Percentiles rank a stretch among this genome's conserved stretches.
phyloP scores from a whole-genome alignment of 73 alveolate species.

The Durusdinium trenchii region DNA sequence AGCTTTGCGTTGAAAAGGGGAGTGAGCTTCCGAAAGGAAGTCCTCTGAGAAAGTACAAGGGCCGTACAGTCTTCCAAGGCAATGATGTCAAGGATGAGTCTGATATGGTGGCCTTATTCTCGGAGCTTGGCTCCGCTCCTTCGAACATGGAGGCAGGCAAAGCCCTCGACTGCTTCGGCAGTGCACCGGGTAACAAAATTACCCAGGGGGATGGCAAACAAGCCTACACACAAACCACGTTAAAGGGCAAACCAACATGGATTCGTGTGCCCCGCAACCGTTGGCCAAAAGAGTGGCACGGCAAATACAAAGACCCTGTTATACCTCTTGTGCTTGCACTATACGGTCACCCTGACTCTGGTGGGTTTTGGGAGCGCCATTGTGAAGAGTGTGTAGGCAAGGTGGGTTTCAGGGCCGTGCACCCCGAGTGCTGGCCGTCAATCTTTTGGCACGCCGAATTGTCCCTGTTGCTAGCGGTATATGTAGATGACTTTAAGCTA shows the following conservation, averaged over 20 bases:
- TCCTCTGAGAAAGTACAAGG: no score
- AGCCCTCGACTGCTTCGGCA: no score
- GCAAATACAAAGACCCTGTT: no score
- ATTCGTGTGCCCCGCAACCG: not conserved
- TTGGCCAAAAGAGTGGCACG: not conserved
- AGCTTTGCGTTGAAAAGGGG: no score
- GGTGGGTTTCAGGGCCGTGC: no score
- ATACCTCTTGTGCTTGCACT: no score
- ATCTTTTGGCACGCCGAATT: not conserved
- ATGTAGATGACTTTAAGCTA: not conserved
- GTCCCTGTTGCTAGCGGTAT: not conserved
- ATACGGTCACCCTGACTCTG: no score
- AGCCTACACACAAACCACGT: no score
- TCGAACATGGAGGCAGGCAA: not conserved
- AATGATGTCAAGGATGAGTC: no score
- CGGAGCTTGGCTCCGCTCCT: not conserved
- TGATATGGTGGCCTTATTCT: no score
- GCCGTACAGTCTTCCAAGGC: no score
- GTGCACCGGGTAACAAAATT: not conserved
- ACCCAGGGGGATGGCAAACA: no score
- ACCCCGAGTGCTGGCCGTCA: not conserved
- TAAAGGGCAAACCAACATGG: not conserved
- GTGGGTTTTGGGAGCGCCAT: slow-evolving; percentile 3
- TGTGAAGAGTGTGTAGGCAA: not conserved
- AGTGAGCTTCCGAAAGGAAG: not conserved